Evolutionary conservation across 768 basidiomycete species (phyloP).

Genomic region (Tricholoma terreum): DNA sequence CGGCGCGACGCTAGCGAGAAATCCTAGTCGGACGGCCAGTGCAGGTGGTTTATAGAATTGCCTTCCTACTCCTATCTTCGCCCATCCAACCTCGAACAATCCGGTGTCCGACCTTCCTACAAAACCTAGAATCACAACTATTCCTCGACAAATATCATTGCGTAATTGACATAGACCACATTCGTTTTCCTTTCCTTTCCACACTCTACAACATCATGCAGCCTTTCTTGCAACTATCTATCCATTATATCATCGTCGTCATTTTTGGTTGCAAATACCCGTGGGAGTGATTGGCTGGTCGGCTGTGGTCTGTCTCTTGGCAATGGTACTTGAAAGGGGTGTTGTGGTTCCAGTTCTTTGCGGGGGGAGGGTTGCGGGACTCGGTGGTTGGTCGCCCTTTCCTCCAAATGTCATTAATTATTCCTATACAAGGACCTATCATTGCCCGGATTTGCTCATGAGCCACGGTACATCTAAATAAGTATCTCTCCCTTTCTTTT

Average conservation of each 20-base stretch:
- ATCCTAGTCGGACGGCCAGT: slow-evolving; percentile 60
- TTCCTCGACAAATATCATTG: neutral
- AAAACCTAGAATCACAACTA: neutral
- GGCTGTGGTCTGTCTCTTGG: slow-evolving; percentile 1
- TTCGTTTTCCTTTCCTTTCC: neutral
- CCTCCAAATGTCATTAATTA: neutral
- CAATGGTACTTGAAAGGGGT: neutral
- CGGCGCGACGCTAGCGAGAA: slow-evolving; percentile 75
- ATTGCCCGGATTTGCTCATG: neutral
- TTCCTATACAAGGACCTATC: neutral
- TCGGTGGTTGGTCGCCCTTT: neutral
- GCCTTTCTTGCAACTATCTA: neutral
- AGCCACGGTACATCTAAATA: no score
- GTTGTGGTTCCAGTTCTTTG: neutral
- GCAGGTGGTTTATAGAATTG: neutral
- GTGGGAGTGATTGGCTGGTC: neutral
- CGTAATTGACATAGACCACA: slow-evolving; percentile 9
- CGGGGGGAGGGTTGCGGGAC: neutral
- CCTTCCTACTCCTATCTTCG: neutral
- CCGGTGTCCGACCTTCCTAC: slow-evolving; percentile 2
- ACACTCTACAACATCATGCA: neutral
- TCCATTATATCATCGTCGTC: neutral
- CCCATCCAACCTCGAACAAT: neutral
- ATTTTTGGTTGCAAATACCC: neutral
- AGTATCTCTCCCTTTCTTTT: no score